Evolutionary conservation across 2,329 filamentous ascomycete genomes (phyloP).

Genomic region (Chrysosphaeria jannelii): DNA sequence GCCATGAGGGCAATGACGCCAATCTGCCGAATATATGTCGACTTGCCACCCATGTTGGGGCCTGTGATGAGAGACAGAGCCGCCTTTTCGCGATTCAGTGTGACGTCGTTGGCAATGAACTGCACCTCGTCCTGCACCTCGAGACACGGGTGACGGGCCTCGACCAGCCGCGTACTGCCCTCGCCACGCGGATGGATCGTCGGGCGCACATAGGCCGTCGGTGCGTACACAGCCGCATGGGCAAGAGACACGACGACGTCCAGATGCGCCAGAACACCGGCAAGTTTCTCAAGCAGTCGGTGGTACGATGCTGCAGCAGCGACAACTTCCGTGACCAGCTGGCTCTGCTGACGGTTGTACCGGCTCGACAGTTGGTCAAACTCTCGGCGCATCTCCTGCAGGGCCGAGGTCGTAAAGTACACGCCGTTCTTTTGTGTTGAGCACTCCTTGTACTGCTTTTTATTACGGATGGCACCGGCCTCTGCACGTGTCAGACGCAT

Average conservation of each 20-base stretch:
- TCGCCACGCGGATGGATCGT: constrained; percentile 70
- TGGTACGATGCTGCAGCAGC: constrained; percentile 81
- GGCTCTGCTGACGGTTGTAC: constrained; percentile 82
- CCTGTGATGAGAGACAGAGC: constrained; percentile 93
- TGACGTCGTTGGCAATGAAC: constrained; percentile 94
- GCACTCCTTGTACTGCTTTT: constrained; percentile 69
- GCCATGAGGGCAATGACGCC: constrained; percentile 94
- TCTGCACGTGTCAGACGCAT: constrained; percentile 80
- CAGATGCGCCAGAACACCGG: constrained; percentile 65
- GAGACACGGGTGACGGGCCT: constrained; percentile 88
- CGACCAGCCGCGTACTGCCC: constrained; percentile 68
- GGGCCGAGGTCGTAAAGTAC: constrained; percentile 70
- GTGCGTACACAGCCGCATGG: constrained; percentile 77
- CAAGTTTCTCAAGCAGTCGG: constrained; percentile 69
- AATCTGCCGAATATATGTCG: constrained; percentile 90
- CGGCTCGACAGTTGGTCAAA: constrained; percentile 82
- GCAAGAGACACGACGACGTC: constrained; percentile 89
- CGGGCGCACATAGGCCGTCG: constrained; percentile 68
- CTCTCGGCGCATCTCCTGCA: constrained; percentile 59
- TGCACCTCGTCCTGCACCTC: constrained; percentile 97
- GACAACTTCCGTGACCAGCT: constrained; percentile 77
- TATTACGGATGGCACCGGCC: constrained; percentile 78
- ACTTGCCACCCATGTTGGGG: constrained; percentile 98
- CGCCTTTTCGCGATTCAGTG: constrained; percentile 43
- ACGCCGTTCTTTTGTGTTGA: constrained; percentile 98